Evolutionary conservation across 2,329 filamentous ascomycete species (phyloP).

Genomic region (Microdochium nivale): DNA sequence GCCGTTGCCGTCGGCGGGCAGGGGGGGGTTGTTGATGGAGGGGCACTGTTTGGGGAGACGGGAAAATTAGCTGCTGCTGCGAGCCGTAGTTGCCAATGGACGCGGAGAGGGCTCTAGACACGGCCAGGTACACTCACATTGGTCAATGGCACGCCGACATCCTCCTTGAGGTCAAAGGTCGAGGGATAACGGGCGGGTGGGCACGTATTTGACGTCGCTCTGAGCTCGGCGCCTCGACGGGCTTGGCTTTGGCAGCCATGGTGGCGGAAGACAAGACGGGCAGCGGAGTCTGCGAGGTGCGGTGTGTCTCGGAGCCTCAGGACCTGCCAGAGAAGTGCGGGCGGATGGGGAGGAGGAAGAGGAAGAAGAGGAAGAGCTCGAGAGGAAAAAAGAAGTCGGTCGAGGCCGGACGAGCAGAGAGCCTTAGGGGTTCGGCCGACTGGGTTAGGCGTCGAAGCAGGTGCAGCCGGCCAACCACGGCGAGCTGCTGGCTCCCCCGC

Average conservation of each 20-base stretch:
- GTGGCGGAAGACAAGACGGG: background rate
- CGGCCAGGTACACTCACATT: background rate
- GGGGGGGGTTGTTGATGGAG: constrained; percentile 85
- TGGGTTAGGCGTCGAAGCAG: background rate
- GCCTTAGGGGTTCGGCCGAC: no score
- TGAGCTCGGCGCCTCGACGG: constrained; percentile 1
- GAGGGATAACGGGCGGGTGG: background rate
- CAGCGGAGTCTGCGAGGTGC: background rate
- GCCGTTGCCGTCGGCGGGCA: constrained; percentile 81
- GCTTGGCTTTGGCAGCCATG: background rate
- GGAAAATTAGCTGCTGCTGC: background rate
- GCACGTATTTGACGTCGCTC: background rate
- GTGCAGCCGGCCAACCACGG: background rate
- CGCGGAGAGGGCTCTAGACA: background rate
- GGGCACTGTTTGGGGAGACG: constrained; percentile 51
- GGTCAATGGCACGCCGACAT: background rate
- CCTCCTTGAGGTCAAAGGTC: background rate
- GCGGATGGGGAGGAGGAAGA: background rate
- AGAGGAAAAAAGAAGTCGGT: no score
- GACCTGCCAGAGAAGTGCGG: background rate
- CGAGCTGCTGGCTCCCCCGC: background rate
- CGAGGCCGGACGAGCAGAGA: no score
- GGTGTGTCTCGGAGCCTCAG: background rate
- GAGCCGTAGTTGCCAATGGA: background rate
- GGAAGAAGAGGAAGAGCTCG: no score